Evolutionary conservation across 495 filamentous ascomycete genomes (phyloP).

Genomic region (Neurospora sp.): DNA sequence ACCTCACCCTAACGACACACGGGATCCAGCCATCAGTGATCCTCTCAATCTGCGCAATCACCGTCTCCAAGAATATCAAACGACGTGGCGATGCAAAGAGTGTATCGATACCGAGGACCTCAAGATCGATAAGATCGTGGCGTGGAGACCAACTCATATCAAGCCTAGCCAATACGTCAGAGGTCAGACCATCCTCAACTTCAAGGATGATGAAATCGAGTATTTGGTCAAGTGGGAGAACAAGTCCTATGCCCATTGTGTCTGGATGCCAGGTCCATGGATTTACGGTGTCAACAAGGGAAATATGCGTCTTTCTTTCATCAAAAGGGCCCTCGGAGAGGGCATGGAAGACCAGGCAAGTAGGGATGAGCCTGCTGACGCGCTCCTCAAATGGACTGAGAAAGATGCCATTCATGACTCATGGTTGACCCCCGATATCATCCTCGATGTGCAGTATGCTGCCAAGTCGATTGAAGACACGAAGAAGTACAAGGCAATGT

Average conservation of each 20-base stretch:
- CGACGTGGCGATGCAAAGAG: conserved; percentile 64
- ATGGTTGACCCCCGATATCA: conserved; percentile 75
- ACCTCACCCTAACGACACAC: conserved; percentile 32
- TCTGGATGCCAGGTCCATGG: conserved; percentile 87
- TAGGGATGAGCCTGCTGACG: conserved; percentile 18
- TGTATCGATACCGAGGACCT: conserved; percentile 45
- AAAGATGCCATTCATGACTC: conserved; percentile 79
- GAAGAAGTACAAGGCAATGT: conserved; percentile 33
- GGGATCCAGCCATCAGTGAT: conserved; percentile 29
- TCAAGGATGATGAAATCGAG: conserved; percentile 59
- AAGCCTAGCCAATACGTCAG: conserved; percentile 39
- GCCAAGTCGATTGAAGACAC: conserved; percentile 22
- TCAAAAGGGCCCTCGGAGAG: conserved; percentile 51
- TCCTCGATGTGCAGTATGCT: conserved; percentile 59
- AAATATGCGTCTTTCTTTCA: conserved; percentile 63
- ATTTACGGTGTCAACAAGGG: conserved; percentile 60
- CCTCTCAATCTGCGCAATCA: conserved; percentile 26
- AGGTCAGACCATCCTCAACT: conserved; percentile 39
- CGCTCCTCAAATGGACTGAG: conserved; percentile 54
- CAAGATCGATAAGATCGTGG: conserved; percentile 64
- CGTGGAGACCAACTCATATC: conserved; percentile 60
- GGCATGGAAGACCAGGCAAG: conserved; percentile 8
- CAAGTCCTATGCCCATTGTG: conserved; percentile 66
- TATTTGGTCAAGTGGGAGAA: conserved; percentile 84
- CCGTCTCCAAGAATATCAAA: conserved; percentile 46